Evolutionary conservation across 257 asterid genomes (phyloP), one percentile per base, ranked within the genome.

Genomic region (Fraxinus cuspidata): DNA sequence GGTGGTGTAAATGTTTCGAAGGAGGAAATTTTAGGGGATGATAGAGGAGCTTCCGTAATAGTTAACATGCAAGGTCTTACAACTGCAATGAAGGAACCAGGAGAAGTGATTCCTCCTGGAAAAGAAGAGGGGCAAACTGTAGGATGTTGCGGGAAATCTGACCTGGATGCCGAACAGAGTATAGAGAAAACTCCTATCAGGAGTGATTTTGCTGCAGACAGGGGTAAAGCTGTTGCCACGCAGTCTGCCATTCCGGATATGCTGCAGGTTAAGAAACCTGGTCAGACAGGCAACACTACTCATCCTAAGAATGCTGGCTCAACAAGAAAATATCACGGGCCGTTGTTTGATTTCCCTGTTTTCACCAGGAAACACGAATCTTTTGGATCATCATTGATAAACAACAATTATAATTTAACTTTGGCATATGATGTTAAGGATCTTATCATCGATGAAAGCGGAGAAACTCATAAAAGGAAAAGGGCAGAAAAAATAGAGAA

Each of bases 271-370:
- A 92, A 89, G 86, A 91, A 87, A 85, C 87, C 97, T 65, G 76
- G 79, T 58, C 97, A 90, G 81, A 85, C 89, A 25, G 87, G 89
- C 82, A 85, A 73, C 84, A 69, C 86, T 65, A 27, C 83, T 79
- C 99, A 89, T 77, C 87, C 92, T 34, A 94, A 91, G 89, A 97
- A 92, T 82, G 84, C 87, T 25, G 84, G 90, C 84, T 82, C 97
- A 37, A 82, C 88, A 40, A 88, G 97, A 81, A 96, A 96, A 84
- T 96, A 96, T 86, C 98, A 96, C 13, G 99, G 99, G 42, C 99
- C 99, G 74, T 83, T 96, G 79, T 96, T 94, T 77, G 99, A 96
- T 89, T 96, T 96, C 82, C 98, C 98, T 8, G 93, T 87, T 75
- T 96, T 96, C 86, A 96, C 97, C 70, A 88, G 99, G 80, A 94